Conservation (phyloP, 176 grass and related monocot genomes). For the Phragmites australis region DNA sequence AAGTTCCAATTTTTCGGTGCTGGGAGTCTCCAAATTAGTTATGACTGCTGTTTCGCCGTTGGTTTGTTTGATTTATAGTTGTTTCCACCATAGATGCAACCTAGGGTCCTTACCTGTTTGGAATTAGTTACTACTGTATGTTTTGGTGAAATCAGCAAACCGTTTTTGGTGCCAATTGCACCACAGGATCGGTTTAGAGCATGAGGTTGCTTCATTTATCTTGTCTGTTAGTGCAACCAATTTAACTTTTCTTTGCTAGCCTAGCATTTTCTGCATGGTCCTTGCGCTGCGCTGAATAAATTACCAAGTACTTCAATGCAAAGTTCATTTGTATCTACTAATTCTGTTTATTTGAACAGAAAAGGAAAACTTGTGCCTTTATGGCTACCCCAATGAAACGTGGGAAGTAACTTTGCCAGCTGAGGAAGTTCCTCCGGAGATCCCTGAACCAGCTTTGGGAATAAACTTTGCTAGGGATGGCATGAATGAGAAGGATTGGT, state of each 20-base stretch:
- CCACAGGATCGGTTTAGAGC: background rate
- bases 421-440: conserved; percentile 93
- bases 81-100: conserved; percentile 35
- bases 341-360: conserved; percentile 52
- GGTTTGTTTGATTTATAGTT: background rate
- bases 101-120: background rate
- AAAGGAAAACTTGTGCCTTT: conserved; percentile 95
- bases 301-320: background rate
- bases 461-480: conserved; percentile 98
- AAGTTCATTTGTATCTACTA: conserved; percentile 5
- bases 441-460: conserved; percentile 91
- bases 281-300: conserved; percentile 3
- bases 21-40: background rate
- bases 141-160: conserved; percentile 11
- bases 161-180: conserved; percentile 1
- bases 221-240: conserved; percentile 17
- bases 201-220: conserved; percentile 13
- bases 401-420: conserved; percentile 98
- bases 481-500: conserved; percentile 96
- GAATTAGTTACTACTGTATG: background rate
- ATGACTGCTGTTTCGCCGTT: background rate
- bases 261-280: background rate
- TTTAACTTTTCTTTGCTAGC: conserved; percentile 4
- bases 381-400: conserved; percentile 88
- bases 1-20: background rate